Evolutionary conservation across 2,329 filamentous ascomycete species (phyloP), one percentile per base, ranked within the genome.

Genomic region (Pseudocercospora ulei): DNA sequence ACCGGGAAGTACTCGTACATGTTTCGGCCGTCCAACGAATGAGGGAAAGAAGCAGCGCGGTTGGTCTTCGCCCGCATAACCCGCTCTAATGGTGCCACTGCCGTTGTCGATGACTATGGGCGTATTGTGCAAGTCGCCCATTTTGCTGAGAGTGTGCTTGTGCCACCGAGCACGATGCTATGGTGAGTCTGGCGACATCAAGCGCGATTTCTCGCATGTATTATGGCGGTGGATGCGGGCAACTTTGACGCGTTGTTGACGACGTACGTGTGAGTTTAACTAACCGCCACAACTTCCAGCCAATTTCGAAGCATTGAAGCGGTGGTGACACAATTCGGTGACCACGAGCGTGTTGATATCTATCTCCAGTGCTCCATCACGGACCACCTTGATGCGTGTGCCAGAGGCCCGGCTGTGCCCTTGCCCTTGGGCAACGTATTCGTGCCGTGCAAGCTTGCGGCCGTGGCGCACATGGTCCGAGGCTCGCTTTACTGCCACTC

Each of bases 31-130:
- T 37, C 90, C 90, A 47, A 98, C 90, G 62, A 88, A 96, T 11
- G 90, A 96, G 3, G 90, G 90, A 60, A 98, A 98, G 68, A 82
- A 92, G 69, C 85, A 94, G 69, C 94, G 94, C 12, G 90, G 90
- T 34, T 88, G 71, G 61, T 98, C 90, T 56, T 95, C 87, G 52
- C 90, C 90, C 22, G 90, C 90, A 61, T 96, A 98, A 13, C 90
- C 90, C 38, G 90, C 90, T 61, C 92, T 78, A 61, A 98, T 96
- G 3, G 90, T 98, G 50, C 90, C 90, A 52, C 87, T 95, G 57
- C 90, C 90, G 68, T 98, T 98, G 75, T 98, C 90, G 58, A 98
- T 82, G 60, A 98, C 90, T 64, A 98, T 94, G 43, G 90, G 87
- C 52, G 86, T 87, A 72, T 98, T 98, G 71, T 95, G 90, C 39